A percentile compares a stretch with the other conserved stretches of the same genome.
These are phyloP conservation scores for Thielaviopsis cerberus DNA, from an alignment of 2,329 filamentous ascomycete genomes.

Conservation along the genomic window DNA sequence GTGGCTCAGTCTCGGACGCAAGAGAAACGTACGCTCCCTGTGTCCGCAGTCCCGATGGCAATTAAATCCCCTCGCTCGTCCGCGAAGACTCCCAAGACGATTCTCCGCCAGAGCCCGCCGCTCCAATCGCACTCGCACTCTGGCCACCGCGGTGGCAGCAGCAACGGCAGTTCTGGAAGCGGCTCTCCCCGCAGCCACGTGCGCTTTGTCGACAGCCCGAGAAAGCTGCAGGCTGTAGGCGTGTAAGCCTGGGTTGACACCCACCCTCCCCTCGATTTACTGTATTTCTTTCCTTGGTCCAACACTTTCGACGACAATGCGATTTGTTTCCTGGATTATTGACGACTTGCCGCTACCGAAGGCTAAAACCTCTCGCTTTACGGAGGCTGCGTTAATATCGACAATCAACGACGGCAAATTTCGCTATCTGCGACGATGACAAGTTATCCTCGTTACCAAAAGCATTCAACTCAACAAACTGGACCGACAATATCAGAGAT, in stretches of 20 bases:
- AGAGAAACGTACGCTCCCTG: slow-evolving; percentile 11
- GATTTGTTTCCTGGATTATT: neutral
- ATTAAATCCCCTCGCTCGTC: slow-evolving; percentile 11
- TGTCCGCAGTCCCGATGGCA: slow-evolving; percentile 11
- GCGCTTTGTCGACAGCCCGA: slow-evolving; percentile 11
- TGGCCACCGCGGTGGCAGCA: neutral
- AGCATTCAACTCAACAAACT: neutral
- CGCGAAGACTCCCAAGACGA: slow-evolving; percentile 10
- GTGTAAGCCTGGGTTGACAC: slow-evolving; percentile 10
- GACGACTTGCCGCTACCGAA: neutral
- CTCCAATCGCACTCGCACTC: neutral
- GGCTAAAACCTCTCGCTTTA: slow-evolving; percentile 6
- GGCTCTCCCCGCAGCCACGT: slow-evolving; percentile 10
- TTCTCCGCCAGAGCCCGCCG: slow-evolving; percentile 11
- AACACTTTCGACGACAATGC: neutral
- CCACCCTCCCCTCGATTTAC: neutral
- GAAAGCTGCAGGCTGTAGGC: slow-evolving; percentile 11
- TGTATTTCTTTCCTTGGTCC: neutral
- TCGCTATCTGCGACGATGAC: neutral
- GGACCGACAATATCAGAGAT: neutral
- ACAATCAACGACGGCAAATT: neutral
- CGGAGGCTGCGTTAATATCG: neutral
- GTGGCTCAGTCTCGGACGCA: slow-evolving; percentile 25
- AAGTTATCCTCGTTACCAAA: neutral
- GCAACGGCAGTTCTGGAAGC: slow-evolving; percentile 2